A percentile compares a stretch with the other conserved stretches of the same genome.
phyloP scores from a whole-genome alignment of 345 rosid genomes.

The Linum trigynum region DNA sequence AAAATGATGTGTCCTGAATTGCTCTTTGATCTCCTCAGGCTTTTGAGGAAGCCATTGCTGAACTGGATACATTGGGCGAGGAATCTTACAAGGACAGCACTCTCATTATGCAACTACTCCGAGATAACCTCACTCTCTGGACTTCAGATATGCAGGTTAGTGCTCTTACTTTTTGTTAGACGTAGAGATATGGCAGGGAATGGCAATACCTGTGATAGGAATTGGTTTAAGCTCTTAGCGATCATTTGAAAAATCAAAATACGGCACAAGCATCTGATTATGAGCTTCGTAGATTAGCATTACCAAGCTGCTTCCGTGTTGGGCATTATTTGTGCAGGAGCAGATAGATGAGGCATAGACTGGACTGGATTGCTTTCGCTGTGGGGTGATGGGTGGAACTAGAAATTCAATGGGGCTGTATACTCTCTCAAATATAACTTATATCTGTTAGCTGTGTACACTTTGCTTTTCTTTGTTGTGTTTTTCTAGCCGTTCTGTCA shows the following conservation, averaged over 20 bases:
- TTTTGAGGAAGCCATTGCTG: slow-evolving; percentile 6
- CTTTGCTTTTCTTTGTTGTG: no score
- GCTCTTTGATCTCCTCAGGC: not conserved
- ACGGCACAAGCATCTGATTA: not conserved
- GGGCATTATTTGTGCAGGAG: not conserved
- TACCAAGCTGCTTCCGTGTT: not conserved
- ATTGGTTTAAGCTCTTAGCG: no score
- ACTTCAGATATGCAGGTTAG: slow-evolving; percentile 8
- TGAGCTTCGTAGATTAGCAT: not conserved
- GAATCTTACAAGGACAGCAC: slow-evolving; percentile 6
- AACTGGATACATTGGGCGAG: slow-evolving; percentile 6
- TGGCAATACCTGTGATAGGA: not conserved
- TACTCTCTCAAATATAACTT: not conserved
- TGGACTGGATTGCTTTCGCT: not conserved
- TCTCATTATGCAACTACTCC: slow-evolving; percentile 5
- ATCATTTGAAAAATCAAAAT: no score
- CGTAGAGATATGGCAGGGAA: not conserved
- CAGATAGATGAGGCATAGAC: slow-evolving; percentile 7
- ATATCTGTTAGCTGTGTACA: no score
- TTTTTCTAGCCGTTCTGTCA: no score
- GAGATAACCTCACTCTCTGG: slow-evolving; percentile 7
- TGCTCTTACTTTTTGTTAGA: not conserved
- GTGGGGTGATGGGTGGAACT: not conserved
- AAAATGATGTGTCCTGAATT: not conserved
- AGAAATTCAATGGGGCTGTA: not conserved